Base-by-base conservation (phyloP, 192 early-diverging fungal species). In the Entomortierella lignicola region DNA sequence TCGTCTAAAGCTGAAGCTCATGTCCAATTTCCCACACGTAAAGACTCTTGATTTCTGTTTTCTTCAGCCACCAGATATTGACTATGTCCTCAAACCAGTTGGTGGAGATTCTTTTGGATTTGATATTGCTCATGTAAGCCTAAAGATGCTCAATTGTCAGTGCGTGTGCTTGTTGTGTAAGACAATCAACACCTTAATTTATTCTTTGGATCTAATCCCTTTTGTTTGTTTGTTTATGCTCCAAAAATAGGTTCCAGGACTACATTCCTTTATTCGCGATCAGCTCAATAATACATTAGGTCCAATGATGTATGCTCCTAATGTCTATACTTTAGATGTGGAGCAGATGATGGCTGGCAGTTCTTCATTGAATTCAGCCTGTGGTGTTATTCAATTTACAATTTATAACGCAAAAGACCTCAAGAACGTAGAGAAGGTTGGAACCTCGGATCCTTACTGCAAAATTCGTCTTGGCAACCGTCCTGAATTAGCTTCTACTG, bases 51-150 rank as follows among this genome's bases (percentile, higher is more conserved):
- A 95, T 50, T 88, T 94, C 60, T 89, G 90, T 67, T 96, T 99
- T 82, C 75, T 95, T 57, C 91, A 95, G 66, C 82, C 87, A n/a
- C 97, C 97, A 39, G 82, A 84, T 20, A 87, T 99, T 47, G 94
- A 96, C 83, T 99, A 96, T 85, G 86, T 86, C 41, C 88, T 99
- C 37, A 91, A 95, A 70, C 97, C 97, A 4, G 87, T 99, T 32
- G 93, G 93, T 57, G 93, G 92, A 71, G 92, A 94, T 31, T 90
- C 88, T 15, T 87, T 93, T 72, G 93, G 93, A 60, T 88, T 93
- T 60, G 96, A 98, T 80, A 90, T 98, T 72, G 92, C 91, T 81
- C 90, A 94, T 81, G 87, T 89, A 83, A 75, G 85, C 30, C 47
- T 47, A n/a, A n/a, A n/a, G n/a, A n/a, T n/a, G n/a, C n/a, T n/a